Evolutionary conservation across 163 green algal genomes (phyloP).

Genomic region (Scenedesmus sp.): DNA sequence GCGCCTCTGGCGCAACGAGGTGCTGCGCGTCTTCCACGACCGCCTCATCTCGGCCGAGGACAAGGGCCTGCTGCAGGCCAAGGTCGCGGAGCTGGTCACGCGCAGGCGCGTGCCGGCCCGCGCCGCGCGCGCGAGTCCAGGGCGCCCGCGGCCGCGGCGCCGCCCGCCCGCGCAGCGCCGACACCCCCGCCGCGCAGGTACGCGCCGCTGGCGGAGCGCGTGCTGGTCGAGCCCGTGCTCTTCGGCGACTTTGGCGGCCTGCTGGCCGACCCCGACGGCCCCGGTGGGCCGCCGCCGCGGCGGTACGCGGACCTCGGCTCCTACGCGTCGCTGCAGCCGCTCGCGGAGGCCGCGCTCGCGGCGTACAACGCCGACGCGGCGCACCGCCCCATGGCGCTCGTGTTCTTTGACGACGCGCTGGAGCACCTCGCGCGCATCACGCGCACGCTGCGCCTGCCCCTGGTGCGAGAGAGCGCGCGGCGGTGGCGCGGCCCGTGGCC

Average conservation of each 20-base stretch:
- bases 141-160: too few species aligned
- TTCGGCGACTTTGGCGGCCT: slow-evolving; percentile 74
- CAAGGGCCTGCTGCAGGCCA: slow-evolving; percentile 65
- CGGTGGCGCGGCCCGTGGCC: background rate
- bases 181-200: slow-evolving; percentile 20
- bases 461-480: slow-evolving; percentile 53
- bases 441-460: slow-evolving; percentile 76
- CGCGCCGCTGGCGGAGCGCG: slow-evolving; percentile 54
- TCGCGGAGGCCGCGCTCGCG: slow-evolving; percentile 67
- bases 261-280: slow-evolving; percentile 8
- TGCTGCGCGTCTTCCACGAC: slow-evolving; percentile 85
- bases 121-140: too few species aligned
- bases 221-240: slow-evolving; percentile 71
- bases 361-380: slow-evolving; percentile 66
- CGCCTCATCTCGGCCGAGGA: slow-evolving; percentile 81
- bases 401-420: slow-evolving; percentile 91
- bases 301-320: slow-evolving; percentile 79
- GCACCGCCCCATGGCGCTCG: slow-evolving; percentile 73
- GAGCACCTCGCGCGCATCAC: slow-evolving; percentile 88
- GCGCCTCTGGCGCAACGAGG: slow-evolving; percentile 44
- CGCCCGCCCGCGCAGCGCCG: too few species aligned
- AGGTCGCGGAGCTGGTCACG: slow-evolving; percentile 69
- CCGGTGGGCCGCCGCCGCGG: slow-evolving; percentile 37
- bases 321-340: slow-evolving; percentile 72
- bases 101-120: slow-evolving; percentile 19